Base-by-base conservation (phyloP, 2,329 filamentous ascomycete species). In the Cladosporium sp. region DNA sequence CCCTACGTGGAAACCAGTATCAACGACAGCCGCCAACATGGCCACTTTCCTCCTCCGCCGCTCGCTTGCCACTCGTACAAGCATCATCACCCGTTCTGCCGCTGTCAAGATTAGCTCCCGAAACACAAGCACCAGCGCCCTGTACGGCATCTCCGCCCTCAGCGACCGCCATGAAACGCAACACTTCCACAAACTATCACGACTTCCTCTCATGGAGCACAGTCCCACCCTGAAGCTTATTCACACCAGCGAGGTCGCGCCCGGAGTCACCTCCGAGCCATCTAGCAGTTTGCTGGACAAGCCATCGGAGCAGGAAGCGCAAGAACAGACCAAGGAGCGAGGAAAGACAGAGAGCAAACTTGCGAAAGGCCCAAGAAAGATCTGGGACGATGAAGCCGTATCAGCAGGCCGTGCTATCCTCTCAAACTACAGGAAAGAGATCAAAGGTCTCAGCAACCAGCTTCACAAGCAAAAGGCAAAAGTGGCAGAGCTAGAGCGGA, bases 111-210 rank as follows among this genome's bases (percentile, higher is more conserved):
- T 39, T 2, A 1, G 21, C 21, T 18, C 32, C 3, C 54, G 58
- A 2, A n/a, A 36, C 39, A n/a, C 58, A 6, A 49, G 43, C 10
- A 51, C 71, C 16, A 69, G 66, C 68, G 58, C 71, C 54, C 67
- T 73, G 48, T 74, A 75, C 70, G 69, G 70, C 49, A 69, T 76
- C n/a, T 56, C 63, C 46, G 68, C 70, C 25, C 68, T 76, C 4
- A 72, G 69, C 53, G 74, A 76, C 69, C 68, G 67, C 63, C 71
- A 73, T 26, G 74, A 76, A 39, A 76, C 73, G 1, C 72, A 74
- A 54, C 72, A 76, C 67, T 72, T 76, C 67, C 72, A 70, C 69
- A 74, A 73, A 58, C 53, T 74, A 49, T 71, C 74, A 36, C 64
- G 65, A 8, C 72, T 76, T 16, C 43, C 68, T 6, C 70, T 73